A percentile compares a stretch with the other conserved stretches of the same genome.
Conservation (phyloP, 2,329 filamentous ascomycete species). For the Hymenoscyphus linearis region DNA sequence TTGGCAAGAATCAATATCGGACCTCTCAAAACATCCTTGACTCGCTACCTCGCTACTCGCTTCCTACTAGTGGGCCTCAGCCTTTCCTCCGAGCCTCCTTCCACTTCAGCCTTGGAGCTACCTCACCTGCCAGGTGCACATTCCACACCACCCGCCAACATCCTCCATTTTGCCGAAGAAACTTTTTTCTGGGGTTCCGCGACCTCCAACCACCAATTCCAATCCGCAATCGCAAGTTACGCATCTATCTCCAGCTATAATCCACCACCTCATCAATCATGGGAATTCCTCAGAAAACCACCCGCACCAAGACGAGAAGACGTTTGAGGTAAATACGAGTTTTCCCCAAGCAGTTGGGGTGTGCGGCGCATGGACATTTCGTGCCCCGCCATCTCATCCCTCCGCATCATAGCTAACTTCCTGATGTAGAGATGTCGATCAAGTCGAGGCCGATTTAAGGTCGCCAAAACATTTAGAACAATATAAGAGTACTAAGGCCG, state of each 20-base stretch:
- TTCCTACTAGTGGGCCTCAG: neutral
- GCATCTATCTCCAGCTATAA: neutral
- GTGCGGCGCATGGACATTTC: neutral
- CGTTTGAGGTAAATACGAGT: constrained; percentile 52
- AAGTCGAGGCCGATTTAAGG: constrained; percentile 77
- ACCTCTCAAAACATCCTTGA: neutral
- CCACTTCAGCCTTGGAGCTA: neutral
- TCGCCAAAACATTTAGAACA: constrained; percentile 74
- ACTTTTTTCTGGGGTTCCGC: neutral
- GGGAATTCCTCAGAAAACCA: constrained; percentile 60
- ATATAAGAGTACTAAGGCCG: constrained; percentile 71
- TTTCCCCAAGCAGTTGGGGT: too few relatives aligned
- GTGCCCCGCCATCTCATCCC: neutral
- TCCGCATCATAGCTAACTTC: constrained; percentile 1
- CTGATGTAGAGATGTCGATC: constrained; percentile 73
- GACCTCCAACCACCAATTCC: neutral
- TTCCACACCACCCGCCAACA: too few relatives aligned
- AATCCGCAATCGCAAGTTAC: neutral
- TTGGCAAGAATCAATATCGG: neutral
- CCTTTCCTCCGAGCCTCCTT: neutral
- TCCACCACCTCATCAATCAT: constrained; percentile 37
- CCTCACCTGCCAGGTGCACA: neutral
- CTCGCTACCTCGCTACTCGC: too few relatives aligned
- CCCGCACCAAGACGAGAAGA: constrained; percentile 68
- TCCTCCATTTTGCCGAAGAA: neutral